These are phyloP conservation scores for Sarocladiaceae sp. DNA, from an alignment of 2,329 filamentous ascomycete genomes.

Conservation along the genomic window DNA sequence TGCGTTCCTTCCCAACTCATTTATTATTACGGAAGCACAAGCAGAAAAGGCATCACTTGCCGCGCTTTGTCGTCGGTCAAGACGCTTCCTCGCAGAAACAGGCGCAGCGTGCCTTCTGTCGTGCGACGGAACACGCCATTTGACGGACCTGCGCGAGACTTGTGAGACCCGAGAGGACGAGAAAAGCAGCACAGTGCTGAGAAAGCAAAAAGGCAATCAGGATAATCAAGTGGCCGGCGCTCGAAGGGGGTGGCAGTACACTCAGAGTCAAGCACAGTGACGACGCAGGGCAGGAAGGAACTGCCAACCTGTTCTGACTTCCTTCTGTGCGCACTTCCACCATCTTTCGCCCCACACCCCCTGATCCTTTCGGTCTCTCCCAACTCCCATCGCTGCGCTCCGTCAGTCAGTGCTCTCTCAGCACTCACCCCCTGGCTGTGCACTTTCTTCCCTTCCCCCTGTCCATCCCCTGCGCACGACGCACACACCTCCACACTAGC, in stretches of 20 bases:
- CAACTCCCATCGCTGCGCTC: background rate
- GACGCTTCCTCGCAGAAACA: too few relatives aligned
- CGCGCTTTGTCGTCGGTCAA: background rate
- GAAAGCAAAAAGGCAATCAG: background rate
- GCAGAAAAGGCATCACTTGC: background rate
- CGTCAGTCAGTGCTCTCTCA: background rate
- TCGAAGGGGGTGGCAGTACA: background rate
- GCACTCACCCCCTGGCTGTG: background rate
- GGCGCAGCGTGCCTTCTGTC: background rate
- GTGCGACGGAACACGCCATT: background rate
- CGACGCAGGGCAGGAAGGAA: background rate
- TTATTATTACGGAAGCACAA: background rate
- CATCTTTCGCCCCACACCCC: constrained; percentile 4
- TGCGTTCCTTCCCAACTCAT: constrained; percentile 3
- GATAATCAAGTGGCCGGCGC: background rate
- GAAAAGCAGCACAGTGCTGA: background rate
- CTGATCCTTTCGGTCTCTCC: background rate
- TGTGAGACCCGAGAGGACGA: constrained; percentile 6
- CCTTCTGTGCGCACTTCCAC: constrained; percentile 1
- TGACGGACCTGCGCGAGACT: background rate
- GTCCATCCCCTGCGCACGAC: background rate
- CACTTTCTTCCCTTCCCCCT: constrained; percentile 1
- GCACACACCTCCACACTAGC: constrained; percentile 1
- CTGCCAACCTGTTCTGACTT: background rate
- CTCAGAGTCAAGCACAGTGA: too few relatives aligned